Evolutionary conservation across 129 eudicot genomes (phyloP).

Genomic region (Tanacetum coccineum): DNA sequence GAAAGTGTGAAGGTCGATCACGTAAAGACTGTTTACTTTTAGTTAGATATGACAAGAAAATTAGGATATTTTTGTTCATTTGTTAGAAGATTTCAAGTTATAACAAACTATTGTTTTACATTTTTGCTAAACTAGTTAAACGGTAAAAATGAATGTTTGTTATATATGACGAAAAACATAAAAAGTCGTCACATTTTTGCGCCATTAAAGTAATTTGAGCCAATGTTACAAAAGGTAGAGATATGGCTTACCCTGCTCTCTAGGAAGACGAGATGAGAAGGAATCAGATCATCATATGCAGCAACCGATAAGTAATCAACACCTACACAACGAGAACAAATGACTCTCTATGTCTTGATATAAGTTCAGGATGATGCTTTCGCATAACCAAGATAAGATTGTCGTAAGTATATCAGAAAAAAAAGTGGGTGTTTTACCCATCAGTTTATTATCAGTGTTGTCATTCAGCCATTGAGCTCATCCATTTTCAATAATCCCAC

Average conservation of each 20-base stretch:
- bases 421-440: constrained; percentile 33
- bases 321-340: constrained; percentile 46
- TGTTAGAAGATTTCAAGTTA: too few relatives aligned
- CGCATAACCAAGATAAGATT: not conserved
- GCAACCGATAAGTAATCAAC: constrained; percentile 90
- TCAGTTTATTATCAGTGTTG: constrained; percentile 69
- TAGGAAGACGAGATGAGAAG: constrained; percentile 5
- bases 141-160: too few relatives aligned
- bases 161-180: too few relatives aligned
- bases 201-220: too few relatives aligned
- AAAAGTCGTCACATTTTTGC: too few relatives aligned
- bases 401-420: not conserved
- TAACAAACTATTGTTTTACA: too few relatives aligned
- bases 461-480: constrained; percentile 65
- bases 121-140: too few relatives aligned
- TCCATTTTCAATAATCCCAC: constrained; percentile 55
- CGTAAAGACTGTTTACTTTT: too few relatives aligned
- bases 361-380: constrained; percentile 4
- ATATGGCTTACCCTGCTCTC: not conserved
- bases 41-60: too few relatives aligned
- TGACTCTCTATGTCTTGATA: not conserved
- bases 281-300: constrained; percentile 25
- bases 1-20: not conserved
- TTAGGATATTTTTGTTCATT: too few relatives aligned
- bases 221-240: too few relatives aligned